These are phyloP conservation scores for Rehmannia glutinosa DNA, from an alignment of 257 asterid genomes.

Conservation along the genomic window DNA sequence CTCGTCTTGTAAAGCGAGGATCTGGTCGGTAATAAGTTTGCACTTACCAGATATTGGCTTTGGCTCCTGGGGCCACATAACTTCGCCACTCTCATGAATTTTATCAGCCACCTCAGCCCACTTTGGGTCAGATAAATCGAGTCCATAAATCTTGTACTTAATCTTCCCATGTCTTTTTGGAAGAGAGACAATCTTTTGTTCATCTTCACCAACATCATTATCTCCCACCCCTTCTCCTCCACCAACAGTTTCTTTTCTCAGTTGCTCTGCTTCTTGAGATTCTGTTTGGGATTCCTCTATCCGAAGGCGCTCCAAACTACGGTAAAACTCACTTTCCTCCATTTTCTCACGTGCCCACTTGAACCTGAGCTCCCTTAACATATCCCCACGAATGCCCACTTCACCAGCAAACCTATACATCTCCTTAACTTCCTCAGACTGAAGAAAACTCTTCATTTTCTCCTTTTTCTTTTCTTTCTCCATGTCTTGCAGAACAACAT, in stretches of 20 bases:
- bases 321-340: constrained; percentile 78
- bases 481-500: constrained; percentile 71
- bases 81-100: constrained; percentile 62
- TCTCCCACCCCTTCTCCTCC: constrained; percentile 20
- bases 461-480: constrained; percentile 80
- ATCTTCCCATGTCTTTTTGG: constrained; percentile 91
- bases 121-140: constrained; percentile 67
- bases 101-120: constrained; percentile 89
- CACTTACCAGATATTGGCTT: constrained; percentile 64
- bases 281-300: constrained; percentile 25
- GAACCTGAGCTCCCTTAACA: constrained; percentile 89
- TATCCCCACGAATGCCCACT: constrained; percentile 86
- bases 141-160: constrained; percentile 86
- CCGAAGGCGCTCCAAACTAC: constrained; percentile 40
- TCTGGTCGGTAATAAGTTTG: constrained; percentile 65
- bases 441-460: constrained; percentile 78
- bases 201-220: constrained; percentile 20
- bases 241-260: constrained; percentile 7
- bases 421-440: constrained; percentile 86
- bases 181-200: constrained; percentile 37
- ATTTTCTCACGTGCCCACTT: constrained; percentile 93
- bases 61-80: constrained; percentile 67
- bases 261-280: constrained; percentile 17
- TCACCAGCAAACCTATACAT: constrained; percentile 89
- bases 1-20: constrained; percentile 45